Percentiles rank a stretch among this genome's conserved stretches.
Conservation (phyloP, 208 protist species). For the Wallacemonas sp. region DNA sequence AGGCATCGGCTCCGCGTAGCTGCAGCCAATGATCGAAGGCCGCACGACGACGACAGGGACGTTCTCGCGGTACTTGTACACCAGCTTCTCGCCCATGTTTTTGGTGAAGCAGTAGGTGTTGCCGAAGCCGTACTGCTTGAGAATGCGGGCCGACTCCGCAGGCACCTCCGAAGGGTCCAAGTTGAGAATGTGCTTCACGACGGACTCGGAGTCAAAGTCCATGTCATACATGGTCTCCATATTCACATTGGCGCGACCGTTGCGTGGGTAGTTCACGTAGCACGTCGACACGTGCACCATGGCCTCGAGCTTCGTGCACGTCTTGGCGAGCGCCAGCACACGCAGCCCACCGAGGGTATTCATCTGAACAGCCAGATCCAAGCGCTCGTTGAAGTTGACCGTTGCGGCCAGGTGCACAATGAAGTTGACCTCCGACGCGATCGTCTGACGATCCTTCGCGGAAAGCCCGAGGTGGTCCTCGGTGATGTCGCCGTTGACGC, state of each 20-base stretch:
- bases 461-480: conserved; percentile 63
- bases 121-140: conserved; percentile 68
- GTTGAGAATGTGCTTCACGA: conserved; percentile 75
- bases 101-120: conserved; percentile 94
- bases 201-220: conserved; percentile 72
- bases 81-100: conserved; percentile 75
- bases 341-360: conserved; percentile 82
- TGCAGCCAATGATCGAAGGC: conserved; percentile 87
- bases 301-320: conserved; percentile 59
- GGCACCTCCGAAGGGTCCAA: conserved; percentile 53
- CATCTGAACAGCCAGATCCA: conserved; percentile 75
- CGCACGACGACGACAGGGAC: conserved; percentile 74
- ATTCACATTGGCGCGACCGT: conserved; percentile 31
- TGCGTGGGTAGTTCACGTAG: conserved; percentile 84
- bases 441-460: conserved; percentile 36
- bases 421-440: conserved; percentile 54
- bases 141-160: conserved; percentile 21
- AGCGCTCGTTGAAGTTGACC: conserved; percentile 82
- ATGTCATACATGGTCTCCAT: conserved; percentile 79
- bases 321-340: conserved; percentile 72
- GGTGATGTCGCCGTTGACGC: conserved; percentile 73
- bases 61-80: conserved; percentile 48
- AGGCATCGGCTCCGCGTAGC: conserved; percentile 66
- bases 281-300: conserved; percentile 89
- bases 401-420: conserved; percentile 88